Base-by-base conservation (phyloP, 768 basidiomycete species). In the Trametes punicea region DNA sequence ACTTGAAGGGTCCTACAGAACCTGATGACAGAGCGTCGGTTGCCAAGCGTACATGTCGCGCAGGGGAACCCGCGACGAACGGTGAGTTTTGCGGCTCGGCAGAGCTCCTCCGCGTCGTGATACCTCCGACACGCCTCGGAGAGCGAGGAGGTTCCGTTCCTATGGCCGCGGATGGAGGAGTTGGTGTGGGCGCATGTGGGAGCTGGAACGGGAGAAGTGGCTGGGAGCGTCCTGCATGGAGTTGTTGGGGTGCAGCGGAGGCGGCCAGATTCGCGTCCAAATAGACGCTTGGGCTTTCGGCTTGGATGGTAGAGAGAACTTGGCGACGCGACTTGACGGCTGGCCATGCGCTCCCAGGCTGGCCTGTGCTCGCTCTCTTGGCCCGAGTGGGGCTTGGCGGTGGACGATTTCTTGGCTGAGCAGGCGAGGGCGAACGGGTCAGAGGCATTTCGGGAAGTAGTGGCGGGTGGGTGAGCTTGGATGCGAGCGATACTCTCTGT, bases 1-100 rank as follows among this genome's bases (percentile, higher is more conserved):
- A 60, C 53, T 61, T 48, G 56, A 67, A 60, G 25, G 64, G 66
- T 15, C 65, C 64, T 8, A 58, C 49, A 20, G 39, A 39, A n/a
- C 9, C 25, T 41, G 47, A 16, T 2, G 52, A 36, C 15, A n/a
- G n/a, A 7, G 18, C 34, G 26, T 16, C 25, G 44, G n/a, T 26
- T 13, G 29, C 38, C 27, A 29, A 8, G 27, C 27, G 20, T 30
- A 29, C 46, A 15, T 55, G 21, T 36, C 27, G 34, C 11, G 27
- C 40, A 15, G 16, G 6, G 34, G 13, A 7, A 11, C 16, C 33
- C 41, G n/a, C 26, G 41, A 40, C 15, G 26, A 10, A 6, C 31
- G 34, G 13, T 26, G 25, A 25, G 25, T n/a, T 27, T 26, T 27
- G 34, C 33, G 33, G 33, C 44, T 39, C 20, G 26, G 34, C 23